phyloP scores from a whole-genome alignment of 2,329 filamentous ascomycete species.

The Periconia sp. region DNA sequence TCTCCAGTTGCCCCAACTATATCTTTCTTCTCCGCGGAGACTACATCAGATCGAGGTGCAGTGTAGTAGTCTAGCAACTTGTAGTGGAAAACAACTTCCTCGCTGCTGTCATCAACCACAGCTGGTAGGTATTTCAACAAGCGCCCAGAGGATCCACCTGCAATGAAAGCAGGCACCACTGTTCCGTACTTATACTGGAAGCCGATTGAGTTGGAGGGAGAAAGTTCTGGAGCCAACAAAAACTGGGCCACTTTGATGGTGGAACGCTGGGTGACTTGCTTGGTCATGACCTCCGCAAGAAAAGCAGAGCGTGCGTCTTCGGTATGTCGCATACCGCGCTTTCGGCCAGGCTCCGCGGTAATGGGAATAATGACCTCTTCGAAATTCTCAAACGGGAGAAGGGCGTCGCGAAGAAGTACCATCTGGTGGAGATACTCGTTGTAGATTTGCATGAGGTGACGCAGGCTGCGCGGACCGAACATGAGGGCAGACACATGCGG shows the following conservation, averaged over 20 bases:
- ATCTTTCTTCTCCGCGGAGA: neutral
- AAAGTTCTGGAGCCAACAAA: neutral
- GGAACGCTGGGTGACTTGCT: neutral
- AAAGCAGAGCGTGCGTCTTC: neutral
- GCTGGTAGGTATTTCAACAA: neutral
- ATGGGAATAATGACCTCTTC: constrained; percentile 18
- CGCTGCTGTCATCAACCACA: neutral
- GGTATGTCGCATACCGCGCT: neutral
- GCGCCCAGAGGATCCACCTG: neutral
- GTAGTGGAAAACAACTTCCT: neutral
- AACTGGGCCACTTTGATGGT: neutral
- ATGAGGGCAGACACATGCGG: neutral
- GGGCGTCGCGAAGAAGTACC: constrained; percentile 18
- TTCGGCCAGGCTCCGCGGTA: constrained; percentile 2
- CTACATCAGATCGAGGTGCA: neutral
- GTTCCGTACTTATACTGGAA: constrained; percentile 1
- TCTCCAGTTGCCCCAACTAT: neutral
- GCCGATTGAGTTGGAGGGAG: neutral
- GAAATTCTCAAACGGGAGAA: constrained; percentile 22
- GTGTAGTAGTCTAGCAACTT: neutral
- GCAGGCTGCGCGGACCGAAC: constrained; percentile 3
- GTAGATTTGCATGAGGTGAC: constrained; percentile 18
- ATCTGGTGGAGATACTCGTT: constrained; percentile 25
- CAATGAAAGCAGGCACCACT: neutral
- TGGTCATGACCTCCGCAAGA: neutral